These are phyloP conservation scores for Pseudogymnoascus sp. DNA, from an alignment of 2,329 filamentous ascomycete species.

Conservation along the genomic window DNA sequence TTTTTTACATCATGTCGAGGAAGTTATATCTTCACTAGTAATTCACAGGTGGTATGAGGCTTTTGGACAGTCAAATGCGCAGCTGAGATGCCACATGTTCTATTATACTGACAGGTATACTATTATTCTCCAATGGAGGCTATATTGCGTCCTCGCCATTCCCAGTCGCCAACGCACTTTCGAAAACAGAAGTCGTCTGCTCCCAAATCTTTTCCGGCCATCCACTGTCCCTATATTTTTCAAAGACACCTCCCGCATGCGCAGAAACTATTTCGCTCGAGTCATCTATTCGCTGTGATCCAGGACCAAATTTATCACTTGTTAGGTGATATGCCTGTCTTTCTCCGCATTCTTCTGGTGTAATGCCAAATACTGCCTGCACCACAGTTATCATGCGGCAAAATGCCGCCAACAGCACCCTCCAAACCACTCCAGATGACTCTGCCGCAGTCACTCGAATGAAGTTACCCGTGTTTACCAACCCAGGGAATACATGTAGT, in stretches of 20 bases:
- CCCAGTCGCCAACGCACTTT: neutral
- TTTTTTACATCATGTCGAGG: no score
- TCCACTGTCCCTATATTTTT: slow-evolving; percentile 12
- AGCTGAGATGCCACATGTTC: no score
- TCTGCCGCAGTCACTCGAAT: neutral
- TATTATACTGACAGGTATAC: no score
- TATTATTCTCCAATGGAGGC: no score
- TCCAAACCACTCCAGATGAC: neutral
- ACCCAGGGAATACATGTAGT: slow-evolving; percentile 34
- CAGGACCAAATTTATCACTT: slow-evolving; percentile 10
- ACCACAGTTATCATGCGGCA: neutral
- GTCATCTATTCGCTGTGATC: slow-evolving; percentile 10
- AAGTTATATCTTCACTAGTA: no score
- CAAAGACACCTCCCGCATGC: neutral
- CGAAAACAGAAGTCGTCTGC: neutral
- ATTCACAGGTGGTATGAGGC: no score
- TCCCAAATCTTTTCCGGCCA: slow-evolving; percentile 14
- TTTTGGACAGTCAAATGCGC: no score
- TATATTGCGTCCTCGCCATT: no score
- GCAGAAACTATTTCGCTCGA: slow-evolving; percentile 5
- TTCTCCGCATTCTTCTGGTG: neutral
- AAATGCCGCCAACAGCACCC: neutral
- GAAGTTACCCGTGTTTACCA: slow-evolving; percentile 28
- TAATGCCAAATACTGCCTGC: neutral
- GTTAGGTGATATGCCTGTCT: slow-evolving; percentile 1